These are phyloP conservation scores for Exophiala lecanii-corni DNA, from an alignment of 2,329 filamentous ascomycete genomes.

Conservation along the genomic window DNA sequence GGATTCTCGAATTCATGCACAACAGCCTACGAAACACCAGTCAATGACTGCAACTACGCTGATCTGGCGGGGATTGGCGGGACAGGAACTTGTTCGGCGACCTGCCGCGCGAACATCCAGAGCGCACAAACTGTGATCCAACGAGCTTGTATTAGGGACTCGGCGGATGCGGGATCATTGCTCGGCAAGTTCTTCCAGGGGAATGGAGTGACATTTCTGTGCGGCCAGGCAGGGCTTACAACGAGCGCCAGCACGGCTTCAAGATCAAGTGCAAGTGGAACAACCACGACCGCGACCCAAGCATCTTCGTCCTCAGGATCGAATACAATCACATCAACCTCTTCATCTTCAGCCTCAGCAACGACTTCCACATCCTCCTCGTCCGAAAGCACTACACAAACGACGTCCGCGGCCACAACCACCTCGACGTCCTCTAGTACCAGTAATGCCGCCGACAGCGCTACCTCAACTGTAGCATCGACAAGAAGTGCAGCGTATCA, in stretches of 20 bases:
- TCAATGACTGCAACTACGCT: constrained; percentile 15
- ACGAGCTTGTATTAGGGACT: constrained; percentile 12
- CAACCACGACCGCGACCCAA: constrained; percentile 34
- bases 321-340: background rate
- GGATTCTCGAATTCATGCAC: constrained; percentile 21
- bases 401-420: constrained; percentile 19
- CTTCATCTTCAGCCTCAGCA: constrained; percentile 33
- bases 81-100: constrained; percentile 12
- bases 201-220: constrained; percentile 35
- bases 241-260: constrained; percentile 39
- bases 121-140: constrained; percentile 13
- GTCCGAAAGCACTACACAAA: constrained; percentile 6
- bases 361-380: constrained; percentile 40
- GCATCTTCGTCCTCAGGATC: constrained; percentile 32
- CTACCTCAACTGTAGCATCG: constrained; percentile 68
- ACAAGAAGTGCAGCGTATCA: background rate
- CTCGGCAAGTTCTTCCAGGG: constrained; percentile 29
- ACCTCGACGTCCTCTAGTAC: constrained; percentile 67
- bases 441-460: constrained; percentile 57
- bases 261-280: constrained; percentile 34
- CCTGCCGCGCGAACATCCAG: constrained; percentile 10
- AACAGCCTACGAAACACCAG: constrained; percentile 16
- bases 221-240: constrained; percentile 33
- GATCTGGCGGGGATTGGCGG: constrained; percentile 21
- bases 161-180: constrained; percentile 24